These are phyloP conservation scores for Ormosia emarginata DNA, from an alignment of 306 rosid genomes.

Conservation along the genomic window DNA sequence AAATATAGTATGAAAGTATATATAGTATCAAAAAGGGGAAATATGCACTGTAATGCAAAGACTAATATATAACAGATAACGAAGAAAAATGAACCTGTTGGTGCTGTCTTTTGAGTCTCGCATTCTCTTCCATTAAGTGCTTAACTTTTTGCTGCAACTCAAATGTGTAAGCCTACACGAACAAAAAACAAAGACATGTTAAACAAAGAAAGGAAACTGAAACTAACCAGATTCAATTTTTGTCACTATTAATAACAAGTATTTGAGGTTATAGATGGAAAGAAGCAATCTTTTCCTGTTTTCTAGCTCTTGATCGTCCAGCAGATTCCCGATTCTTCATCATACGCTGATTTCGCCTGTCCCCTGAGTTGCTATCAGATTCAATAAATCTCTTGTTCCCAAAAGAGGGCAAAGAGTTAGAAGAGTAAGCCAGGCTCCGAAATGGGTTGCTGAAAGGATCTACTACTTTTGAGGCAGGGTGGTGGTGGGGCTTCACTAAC, in stretches of 20 bases:
- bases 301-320: slow-evolving; percentile 74
- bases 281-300: slow-evolving; percentile 41
- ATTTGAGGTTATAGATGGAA: background rate
- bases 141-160: slow-evolving; percentile 53
- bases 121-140: slow-evolving; percentile 49
- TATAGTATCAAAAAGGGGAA: background rate
- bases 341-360: slow-evolving; percentile 47
- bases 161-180: slow-evolving; percentile 56
- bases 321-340: slow-evolving; percentile 83
- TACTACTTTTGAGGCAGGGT: background rate
- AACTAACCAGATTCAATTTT: background rate
- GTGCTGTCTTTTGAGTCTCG: slow-evolving; percentile 42
- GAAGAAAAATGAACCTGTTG: slow-evolving; percentile 29
- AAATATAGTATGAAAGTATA: too few species aligned
- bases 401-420: slow-evolving; percentile 19
- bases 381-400: slow-evolving; percentile 25
- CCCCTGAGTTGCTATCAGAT: background rate
- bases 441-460: slow-evolving; percentile 14
- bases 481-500: background rate
- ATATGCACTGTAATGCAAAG: background rate
- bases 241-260: too few species aligned
- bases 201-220: background rate
- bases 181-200: background rate
- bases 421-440: background rate
- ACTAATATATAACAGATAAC: background rate